A percentile compares a stretch with the other conserved stretches of the same genome.
These are phyloP conservation scores for Magnolia kwangsiensis DNA, from an alignment of 164 flowering plant species.

Conservation along the genomic window DNA sequence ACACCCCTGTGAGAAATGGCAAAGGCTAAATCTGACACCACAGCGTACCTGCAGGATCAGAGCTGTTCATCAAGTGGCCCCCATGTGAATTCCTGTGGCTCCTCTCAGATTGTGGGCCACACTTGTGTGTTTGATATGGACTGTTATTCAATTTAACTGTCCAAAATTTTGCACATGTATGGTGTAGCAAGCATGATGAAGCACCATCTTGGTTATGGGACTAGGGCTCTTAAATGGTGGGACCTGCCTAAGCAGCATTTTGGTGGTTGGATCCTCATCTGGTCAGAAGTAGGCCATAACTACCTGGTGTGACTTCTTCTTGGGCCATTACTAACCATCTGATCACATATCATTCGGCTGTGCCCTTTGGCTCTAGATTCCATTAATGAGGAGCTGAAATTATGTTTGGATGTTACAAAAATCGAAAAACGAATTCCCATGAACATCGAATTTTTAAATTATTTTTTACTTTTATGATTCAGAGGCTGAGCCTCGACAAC, in stretches of 20 bases:
- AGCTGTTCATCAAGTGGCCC: neutral
- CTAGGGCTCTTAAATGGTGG: no score
- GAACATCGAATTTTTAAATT: constrained; percentile 1
- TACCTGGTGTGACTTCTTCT: no score
- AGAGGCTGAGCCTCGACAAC: constrained; percentile 13
- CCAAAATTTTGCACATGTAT: no score
- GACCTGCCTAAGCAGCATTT: no score
- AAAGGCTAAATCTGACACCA: no score
- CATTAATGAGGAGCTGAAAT: neutral
- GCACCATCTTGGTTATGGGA: no score
- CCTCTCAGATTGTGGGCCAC: neutral
- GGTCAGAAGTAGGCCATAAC: no score
- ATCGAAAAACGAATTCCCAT: constrained; percentile 11
- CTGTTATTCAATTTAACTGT: neutral
- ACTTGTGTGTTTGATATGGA: neutral
- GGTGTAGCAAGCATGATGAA: no score
- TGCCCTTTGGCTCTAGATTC: constrained; percentile 29
- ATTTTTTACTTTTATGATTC: neutral
- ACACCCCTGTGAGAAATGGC: no score
- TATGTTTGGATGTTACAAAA: constrained; percentile 10
- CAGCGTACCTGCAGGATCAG: neutral
- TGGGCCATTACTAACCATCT: no score
- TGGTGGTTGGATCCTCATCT: no score
- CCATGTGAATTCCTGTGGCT: neutral
- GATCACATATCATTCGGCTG: constrained; percentile 13